These are phyloP conservation scores for Yamadazyma buinensis DNA, from an alignment of 1,139 yeast genomes.

Conservation along the genomic window DNA sequence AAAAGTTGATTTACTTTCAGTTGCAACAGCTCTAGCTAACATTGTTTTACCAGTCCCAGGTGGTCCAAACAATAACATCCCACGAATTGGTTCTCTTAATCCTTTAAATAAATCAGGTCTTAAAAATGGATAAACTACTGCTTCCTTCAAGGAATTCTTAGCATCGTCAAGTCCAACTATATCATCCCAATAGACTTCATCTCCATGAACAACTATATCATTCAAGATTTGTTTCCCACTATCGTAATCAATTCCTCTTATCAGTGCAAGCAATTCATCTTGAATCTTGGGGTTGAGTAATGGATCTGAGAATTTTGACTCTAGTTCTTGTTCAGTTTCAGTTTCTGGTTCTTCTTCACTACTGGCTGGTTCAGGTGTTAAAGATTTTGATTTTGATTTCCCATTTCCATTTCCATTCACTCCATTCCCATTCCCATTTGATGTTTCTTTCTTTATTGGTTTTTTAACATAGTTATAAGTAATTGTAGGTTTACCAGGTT, in stretches of 20 bases:
- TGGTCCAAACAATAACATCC: slow-evolving; percentile 95
- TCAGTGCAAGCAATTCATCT: slow-evolving; percentile 34
- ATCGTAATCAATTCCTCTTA: slow-evolving; percentile 39
- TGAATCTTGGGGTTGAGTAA: slow-evolving; percentile 65
- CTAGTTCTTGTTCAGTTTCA: slow-evolving; percentile 2
- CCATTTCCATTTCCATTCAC: slow-evolving; percentile 6
- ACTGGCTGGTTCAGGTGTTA: slow-evolving; percentile 8
- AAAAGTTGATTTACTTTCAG: slow-evolving; percentile 92
- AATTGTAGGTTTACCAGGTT: no score
- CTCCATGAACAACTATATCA: slow-evolving; percentile 92
- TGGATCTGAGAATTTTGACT: slow-evolving; percentile 17
- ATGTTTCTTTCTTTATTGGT: no score
- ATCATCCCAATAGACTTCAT: slow-evolving; percentile 95
- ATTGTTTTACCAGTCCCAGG: slow-evolving; percentile 99
- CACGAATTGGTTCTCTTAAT: slow-evolving; percentile 90
- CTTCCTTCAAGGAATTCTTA: slow-evolving; percentile 85
- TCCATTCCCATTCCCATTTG: no score
- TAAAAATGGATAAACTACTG: slow-evolving; percentile 93
- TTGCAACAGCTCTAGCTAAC: slow-evolving; percentile 97
- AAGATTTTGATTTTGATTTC: slow-evolving; percentile 3
- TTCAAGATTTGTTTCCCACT: slow-evolving; percentile 67
- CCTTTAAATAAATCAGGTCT: slow-evolving; percentile 93
- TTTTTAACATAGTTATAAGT: no score
- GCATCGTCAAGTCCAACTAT: slow-evolving; percentile 93
- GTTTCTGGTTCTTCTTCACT: slow-evolving; percentile 14